Evolutionary conservation across 1,139 yeast genomes (phyloP), one percentile per base, ranked within the genome.

Genomic region (Saccharomycopsis crataegensis): DNA sequence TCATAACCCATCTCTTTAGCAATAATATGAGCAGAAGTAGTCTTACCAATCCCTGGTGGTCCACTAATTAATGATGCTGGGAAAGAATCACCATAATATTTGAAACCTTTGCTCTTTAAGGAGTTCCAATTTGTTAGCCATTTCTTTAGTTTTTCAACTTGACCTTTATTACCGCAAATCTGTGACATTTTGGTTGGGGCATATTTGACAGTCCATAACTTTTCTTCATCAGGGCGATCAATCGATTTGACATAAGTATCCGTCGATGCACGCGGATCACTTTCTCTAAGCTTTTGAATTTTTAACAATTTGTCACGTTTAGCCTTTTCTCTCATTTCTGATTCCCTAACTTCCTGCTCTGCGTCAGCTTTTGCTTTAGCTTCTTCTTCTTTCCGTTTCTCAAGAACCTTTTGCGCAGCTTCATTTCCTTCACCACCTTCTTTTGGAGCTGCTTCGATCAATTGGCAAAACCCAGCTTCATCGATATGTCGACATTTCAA

Each of bases 141-240:
- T 40, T 67, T 73, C 43, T 75, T 73, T 50, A 93, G 73, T 64
- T 81, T 80, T 43, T 73, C 72, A 3, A 94, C 83, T 53, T 82
- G 81, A 1, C 87, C 81, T 65, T 88, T 89, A 67, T 93, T 93
- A 56, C 99, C 99, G 70, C 97, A 90, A 42, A 93, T 80, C 60
- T 93, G 97, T 43, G 73, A 73, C 50, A 84, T 60, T 45, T 75
- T 75, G 1, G 80, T 77, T 6, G 99, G 99, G 0, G 99, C 98
- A 68, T 93, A 88, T 66, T 83, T 89, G 3, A 82, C 85, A 0
- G 99, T 93, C 99, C 99, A 94, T 57, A 94, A 72, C 61, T 81
- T 81, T 56, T 83, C 86, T 52, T 69, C 69, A 54, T 74, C 75
- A 6, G 76, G 67, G 22, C 73, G 67, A 14, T 67, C 71, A 33